Conservation (phyloP, 2,329 filamentous ascomycete species). For the Fusarium nematophilum region DNA sequence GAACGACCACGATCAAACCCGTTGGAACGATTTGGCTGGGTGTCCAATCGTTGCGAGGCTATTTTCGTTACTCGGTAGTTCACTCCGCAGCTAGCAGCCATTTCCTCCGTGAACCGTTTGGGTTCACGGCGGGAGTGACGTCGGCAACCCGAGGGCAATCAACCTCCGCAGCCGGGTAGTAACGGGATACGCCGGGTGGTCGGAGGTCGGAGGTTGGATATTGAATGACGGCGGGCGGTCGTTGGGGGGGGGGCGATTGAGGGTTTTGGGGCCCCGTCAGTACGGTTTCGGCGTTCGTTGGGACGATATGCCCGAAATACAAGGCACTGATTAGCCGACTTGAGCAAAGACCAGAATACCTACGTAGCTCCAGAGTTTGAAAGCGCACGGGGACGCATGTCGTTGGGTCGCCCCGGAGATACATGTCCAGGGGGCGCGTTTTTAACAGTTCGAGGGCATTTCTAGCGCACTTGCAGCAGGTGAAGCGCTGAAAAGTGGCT, state of each 20-base stretch:
- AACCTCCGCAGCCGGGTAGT: constrained; percentile 36
- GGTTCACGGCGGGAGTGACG: constrained; percentile 31
- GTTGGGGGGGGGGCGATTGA: constrained; percentile 22
- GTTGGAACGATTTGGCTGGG: background rate
- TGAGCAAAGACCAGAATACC: constrained; percentile 7
- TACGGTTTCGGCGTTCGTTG: constrained; percentile 32
- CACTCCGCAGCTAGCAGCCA: constrained; percentile 15
- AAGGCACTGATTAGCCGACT: constrained; percentile 29
- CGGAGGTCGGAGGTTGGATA: constrained; percentile 14
- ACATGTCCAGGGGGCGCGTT: constrained; percentile 36
- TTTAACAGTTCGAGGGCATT: background rate
- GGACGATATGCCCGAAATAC: constrained; percentile 28
- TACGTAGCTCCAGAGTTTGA: constrained; percentile 12
- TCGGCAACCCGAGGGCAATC: constrained; percentile 30
- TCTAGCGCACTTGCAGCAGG: constrained; percentile 15
- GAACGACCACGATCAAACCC: background rate
- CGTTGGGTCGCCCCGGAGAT: constrained; percentile 37
- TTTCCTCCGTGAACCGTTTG: constrained; percentile 9
- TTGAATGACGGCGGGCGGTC: constrained; percentile 5
- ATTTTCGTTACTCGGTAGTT: constrained; percentile 12
- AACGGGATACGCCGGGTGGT: constrained; percentile 38
- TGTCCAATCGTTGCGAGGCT: constrained; percentile 1
- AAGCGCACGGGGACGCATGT: constrained; percentile 3
- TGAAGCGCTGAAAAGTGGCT: constrained; percentile 27
- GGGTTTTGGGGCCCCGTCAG: constrained; percentile 21